Base-by-base conservation (phyloP, 495 filamentous ascomycete species). In the Talaromyces nanjingensis region DNA sequence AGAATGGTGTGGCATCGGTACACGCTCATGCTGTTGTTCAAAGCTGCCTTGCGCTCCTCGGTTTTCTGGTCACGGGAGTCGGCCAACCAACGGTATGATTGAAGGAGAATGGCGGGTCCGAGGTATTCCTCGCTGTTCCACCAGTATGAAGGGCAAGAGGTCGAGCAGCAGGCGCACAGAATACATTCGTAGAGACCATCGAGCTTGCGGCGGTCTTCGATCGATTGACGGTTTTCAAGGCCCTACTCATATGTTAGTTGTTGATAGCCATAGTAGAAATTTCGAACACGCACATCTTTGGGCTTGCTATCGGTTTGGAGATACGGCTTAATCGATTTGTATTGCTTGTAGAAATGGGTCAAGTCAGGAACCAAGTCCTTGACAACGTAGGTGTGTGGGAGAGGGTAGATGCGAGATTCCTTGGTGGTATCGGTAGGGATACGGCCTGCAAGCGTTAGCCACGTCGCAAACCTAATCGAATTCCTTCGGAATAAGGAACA, bases 331-430 rank as follows among this genome's bases (percentile, higher is more conserved):
- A 98, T 96, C 24, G 93, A 97, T 80, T 96, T 96, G 87, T 98
- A 98, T 84, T 98, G 94, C 83, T 97, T 97, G 89, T 98, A 98
- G 87, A 98, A 97, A 65, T 91, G 90, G 68, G 94, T 98, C 68
- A 98, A 79, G 75, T 98, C 94, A 57, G 94, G 93, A 12, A 98
- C 93, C 65, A 98, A 84, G 74, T 98, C 94, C 86, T 97, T 98
- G 79, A 98, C 93, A 68, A 98, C 90, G 82, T 96, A 98, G 75
- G 92, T 98, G 83, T 98, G 94, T 66, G 94, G 94, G 64, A 98
- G 85, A 14, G 94, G 94, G 80, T 98, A 98, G 83, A 98, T 94
- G 83, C 96, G 94, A 70, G 90, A 83, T 68, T 96, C 90, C 67
- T 88, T 80, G 66, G 72, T 76, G 63, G 88, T 87, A 62, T 96